These are phyloP conservation scores for Candida piceae DNA, from an alignment of 805 yeast species.

Conservation along the genomic window DNA sequence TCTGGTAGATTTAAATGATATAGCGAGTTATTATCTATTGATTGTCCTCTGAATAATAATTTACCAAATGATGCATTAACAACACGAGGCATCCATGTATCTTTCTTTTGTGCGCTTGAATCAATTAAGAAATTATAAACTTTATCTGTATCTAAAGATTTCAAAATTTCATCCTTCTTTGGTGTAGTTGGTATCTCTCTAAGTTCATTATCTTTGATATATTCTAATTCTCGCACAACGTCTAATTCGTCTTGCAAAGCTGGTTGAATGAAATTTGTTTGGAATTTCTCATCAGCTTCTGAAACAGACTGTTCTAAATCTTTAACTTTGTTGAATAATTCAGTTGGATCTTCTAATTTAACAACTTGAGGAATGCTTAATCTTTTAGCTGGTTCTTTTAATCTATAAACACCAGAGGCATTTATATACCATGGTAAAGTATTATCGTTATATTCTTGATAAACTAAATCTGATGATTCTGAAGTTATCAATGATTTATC, in stretches of 20 bases:
- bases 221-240: background rate
- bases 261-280: constrained; percentile 23
- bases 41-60: constrained; percentile 16
- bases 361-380: background rate
- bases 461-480: constrained; percentile 2
- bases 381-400: constrained; percentile 14
- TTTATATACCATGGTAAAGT: constrained; percentile 29
- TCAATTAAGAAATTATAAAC: constrained; percentile 11
- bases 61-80: constrained; percentile 27
- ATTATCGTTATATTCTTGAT: constrained; percentile 17
- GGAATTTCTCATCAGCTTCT: constrained; percentile 23
- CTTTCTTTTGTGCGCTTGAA: constrained; percentile 4
- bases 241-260: background rate
- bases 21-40: constrained; percentile 7
- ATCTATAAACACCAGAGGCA: constrained; percentile 18
- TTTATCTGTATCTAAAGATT: constrained; percentile 1
- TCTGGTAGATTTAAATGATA: constrained; percentile 27
- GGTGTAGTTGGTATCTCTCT: too few species aligned
- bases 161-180: too few species aligned
- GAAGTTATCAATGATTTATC: constrained; percentile 7
- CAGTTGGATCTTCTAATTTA: too few species aligned
- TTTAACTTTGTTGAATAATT: constrained; percentile 13
- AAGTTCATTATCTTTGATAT: too few species aligned
- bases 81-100: constrained; percentile 19
- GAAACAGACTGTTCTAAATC: constrained; percentile 16